Evolutionary conservation across 1,284 basidiomycete genomes (phyloP).

Genomic region (Psilocybe mexicana): DNA sequence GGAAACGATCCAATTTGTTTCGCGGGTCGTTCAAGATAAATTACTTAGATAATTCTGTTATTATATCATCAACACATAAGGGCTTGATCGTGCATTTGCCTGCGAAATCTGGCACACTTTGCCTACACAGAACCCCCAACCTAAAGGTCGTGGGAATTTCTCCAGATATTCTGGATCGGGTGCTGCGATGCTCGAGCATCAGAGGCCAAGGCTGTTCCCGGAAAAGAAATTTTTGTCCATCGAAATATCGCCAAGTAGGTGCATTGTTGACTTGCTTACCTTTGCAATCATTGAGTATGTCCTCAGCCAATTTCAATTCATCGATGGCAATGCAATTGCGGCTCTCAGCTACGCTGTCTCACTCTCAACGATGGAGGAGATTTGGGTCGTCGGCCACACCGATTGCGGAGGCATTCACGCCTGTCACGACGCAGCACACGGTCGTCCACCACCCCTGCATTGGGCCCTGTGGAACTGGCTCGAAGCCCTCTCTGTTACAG

Average conservation of each 20-base stretch:
- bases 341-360: not conserved
- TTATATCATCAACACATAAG: no score
- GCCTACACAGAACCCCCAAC: not conserved
- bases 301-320: not conserved
- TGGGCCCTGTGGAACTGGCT: constrained; percentile 1
- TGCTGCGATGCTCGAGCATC: not conserved
- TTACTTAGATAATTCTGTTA: no score
- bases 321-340: not conserved
- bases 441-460: not conserved
- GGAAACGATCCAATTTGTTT: no score
- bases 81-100: no score
- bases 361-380: not conserved
- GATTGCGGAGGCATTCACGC: constrained; percentile 1
- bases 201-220: not conserved
- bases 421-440: not conserved
- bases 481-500: not conserved
- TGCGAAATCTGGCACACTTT: not conserved
- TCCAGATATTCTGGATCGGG: not conserved
- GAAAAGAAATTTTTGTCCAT: not conserved
- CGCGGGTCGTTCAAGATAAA: no score
- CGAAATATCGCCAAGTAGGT: constrained; percentile 3
- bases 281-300: not conserved
- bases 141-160: no score
- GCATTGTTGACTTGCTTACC: not conserved
- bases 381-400: not conserved